Percentiles rank a stretch among this genome's conserved stretches.
Evolutionary conservation across 2,329 filamentous ascomycete genomes (phyloP).

Genomic region (Botrytis fragariae): DNA sequence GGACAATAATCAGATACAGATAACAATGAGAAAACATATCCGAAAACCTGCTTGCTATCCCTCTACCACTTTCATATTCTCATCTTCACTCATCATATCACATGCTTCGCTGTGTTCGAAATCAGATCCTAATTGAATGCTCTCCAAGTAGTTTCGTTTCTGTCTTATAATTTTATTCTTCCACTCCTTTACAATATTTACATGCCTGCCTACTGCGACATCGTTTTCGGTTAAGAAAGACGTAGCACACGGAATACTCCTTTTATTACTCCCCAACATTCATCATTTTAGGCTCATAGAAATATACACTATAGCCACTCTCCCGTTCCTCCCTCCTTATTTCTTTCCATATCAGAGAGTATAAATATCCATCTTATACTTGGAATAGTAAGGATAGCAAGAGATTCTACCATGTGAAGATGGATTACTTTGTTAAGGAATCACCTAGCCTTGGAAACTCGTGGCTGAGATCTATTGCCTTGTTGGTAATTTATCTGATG

Average conservation of each 20-base stretch:
- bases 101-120: not conserved
- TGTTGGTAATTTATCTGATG: fast-evolving
- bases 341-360: not conserved
- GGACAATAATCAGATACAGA: not conserved
- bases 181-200: not conserved
- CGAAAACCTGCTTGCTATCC: not conserved
- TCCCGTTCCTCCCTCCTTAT: not conserved
- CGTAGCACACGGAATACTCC: not conserved
- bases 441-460: not conserved
- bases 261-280: not conserved
- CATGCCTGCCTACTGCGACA: not conserved
- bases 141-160: not conserved
- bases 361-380: not conserved
- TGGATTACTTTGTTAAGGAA: not conserved
- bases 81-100: not conserved
- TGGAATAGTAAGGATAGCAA: too few relatives aligned
- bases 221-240: not conserved
- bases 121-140: not conserved
- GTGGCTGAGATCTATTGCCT: not conserved
- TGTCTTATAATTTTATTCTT: not conserved
- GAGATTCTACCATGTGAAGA: not conserved
- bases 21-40: not conserved
- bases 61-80: not conserved
- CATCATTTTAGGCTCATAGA: not conserved
- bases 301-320: not conserved